Conservation (phyloP, 805 yeast species). For the Kodamaea hsintzibuensis region DNA sequence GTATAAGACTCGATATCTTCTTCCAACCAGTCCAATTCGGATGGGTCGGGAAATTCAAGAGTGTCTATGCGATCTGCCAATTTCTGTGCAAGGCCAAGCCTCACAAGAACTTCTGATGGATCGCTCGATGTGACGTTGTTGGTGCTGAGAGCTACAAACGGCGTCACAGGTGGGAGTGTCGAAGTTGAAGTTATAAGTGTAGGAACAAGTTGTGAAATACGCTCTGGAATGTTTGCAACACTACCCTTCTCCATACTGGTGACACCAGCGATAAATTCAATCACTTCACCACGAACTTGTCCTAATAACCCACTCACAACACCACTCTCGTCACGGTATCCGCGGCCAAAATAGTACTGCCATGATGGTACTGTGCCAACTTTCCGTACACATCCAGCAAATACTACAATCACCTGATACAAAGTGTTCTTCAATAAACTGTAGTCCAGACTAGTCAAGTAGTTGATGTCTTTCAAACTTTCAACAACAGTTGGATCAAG, state of each 20-base stretch:
- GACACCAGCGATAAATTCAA: neutral
- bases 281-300: neutral
- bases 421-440: slow-evolving; percentile 44
- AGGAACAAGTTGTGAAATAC: slow-evolving; percentile 4
- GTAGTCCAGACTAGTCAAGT: slow-evolving; percentile 35
- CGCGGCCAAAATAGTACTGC: slow-evolving; percentile 17
- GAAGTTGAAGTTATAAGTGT: neutral
- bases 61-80: slow-evolving; percentile 4
- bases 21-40: neutral
- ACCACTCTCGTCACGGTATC: slow-evolving; percentile 6
- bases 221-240: neutral
- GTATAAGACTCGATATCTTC: neutral
- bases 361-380: slow-evolving; percentile 33
- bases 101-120: neutral
- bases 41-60: slow-evolving; percentile 3
- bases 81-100: neutral
- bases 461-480: slow-evolving; percentile 21
- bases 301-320: neutral
- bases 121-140: slow-evolving; percentile 20
- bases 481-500: slow-evolving; percentile 10
- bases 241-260: neutral
- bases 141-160: neutral
- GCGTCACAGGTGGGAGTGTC: neutral
- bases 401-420: slow-evolving; percentile 43
- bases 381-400: slow-evolving; percentile 16